Percentiles rank a stretch among this genome's conserved stretches.
Evolutionary conservation across 2,329 filamentous ascomycete species (phyloP).

Genomic region (Zopfia rhizophila): DNA sequence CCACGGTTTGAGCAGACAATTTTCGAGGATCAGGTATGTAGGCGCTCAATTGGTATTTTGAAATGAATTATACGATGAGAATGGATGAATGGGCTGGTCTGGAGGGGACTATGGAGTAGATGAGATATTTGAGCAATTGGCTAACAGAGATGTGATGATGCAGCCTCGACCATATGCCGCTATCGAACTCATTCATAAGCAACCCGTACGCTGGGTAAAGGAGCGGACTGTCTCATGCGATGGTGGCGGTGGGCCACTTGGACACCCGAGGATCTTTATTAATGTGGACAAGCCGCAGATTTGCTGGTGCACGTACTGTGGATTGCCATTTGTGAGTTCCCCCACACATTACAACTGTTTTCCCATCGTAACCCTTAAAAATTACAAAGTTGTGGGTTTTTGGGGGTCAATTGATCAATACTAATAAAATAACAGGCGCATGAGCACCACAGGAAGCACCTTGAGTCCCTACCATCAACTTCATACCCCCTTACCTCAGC

Average conservation of each 20-base stretch:
- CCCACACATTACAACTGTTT: neutral
- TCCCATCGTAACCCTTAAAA: neutral
- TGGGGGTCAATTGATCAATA: neutral
- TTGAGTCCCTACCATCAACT: slow-evolving; percentile 82
- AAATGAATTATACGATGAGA: neutral
- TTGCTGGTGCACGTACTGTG: slow-evolving; percentile 89
- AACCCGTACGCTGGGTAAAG: slow-evolving; percentile 93
- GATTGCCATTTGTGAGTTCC: slow-evolving; percentile 84
- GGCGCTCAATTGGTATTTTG: slow-evolving; percentile 3
- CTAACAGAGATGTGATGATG: slow-evolving; percentile 32
- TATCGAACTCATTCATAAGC: slow-evolving; percentile 95
- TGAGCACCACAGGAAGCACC: slow-evolving; percentile 84
- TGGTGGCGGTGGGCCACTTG: slow-evolving; percentile 87
- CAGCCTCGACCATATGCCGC: slow-evolving; percentile 90
- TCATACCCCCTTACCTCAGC: slow-evolving; percentile 81
- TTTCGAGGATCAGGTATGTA: slow-evolving; percentile 85
- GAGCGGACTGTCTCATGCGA: slow-evolving; percentile 85
- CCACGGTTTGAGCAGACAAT: slow-evolving; percentile 98
- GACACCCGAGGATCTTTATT: slow-evolving; percentile 95
- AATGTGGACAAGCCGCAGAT: slow-evolving; percentile 98
- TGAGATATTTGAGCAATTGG: slow-evolving; percentile 3
- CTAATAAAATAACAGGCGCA: slow-evolving; percentile 72
- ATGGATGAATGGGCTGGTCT: slow-evolving; percentile 1
- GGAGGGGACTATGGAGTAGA: slow-evolving; percentile 5
- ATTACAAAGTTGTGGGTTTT: too few species aligned